Conservation (phyloP, 495 filamentous ascomycete species). For the Astrocystis sublimbata region DNA sequence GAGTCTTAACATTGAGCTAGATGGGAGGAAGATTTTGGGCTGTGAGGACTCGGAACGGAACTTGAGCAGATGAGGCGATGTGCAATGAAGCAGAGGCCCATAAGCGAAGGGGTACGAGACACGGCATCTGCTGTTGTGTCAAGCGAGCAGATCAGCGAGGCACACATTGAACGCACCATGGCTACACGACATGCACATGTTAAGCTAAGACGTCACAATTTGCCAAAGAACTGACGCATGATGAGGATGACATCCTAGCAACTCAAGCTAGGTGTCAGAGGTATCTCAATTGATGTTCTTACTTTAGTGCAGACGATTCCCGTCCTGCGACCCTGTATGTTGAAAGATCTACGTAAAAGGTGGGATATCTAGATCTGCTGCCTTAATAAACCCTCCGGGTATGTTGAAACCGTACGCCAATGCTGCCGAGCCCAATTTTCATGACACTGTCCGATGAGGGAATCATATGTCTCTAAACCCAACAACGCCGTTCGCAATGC, state of each 20-base stretch:
- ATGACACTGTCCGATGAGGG: slow-evolving; percentile 41
- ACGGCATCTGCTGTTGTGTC: neutral
- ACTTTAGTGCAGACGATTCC: neutral
- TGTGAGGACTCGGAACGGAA: neutral
- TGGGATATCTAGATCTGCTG: slow-evolving; percentile 19
- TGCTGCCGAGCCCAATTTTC: slow-evolving; percentile 38
- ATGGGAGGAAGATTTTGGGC: neutral
- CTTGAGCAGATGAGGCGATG: neutral
- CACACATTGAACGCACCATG: neutral
- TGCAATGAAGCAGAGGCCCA: no score
- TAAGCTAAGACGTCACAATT: neutral
- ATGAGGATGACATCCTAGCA: slow-evolving; percentile 12
- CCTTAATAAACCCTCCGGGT: slow-evolving; percentile 27
- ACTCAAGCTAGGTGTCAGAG: slow-evolving; percentile 6
- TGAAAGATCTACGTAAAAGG: slow-evolving; percentile 19
- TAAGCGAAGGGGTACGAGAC: neutral
- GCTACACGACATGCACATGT: neutral
- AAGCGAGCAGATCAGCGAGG: neutral
- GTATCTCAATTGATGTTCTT: slow-evolving; percentile 15
- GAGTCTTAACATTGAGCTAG: neutral
- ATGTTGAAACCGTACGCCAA: slow-evolving; percentile 43
- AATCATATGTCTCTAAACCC: slow-evolving; percentile 41
- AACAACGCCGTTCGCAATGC: slow-evolving; percentile 41
- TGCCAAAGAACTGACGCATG: neutral
- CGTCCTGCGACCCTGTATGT: slow-evolving; percentile 6